Evolutionary conservation across 495 filamentous ascomycete species (phyloP), one percentile per base, ranked within the genome.

Genomic region (Podospora pseudopauciseta): DNA sequence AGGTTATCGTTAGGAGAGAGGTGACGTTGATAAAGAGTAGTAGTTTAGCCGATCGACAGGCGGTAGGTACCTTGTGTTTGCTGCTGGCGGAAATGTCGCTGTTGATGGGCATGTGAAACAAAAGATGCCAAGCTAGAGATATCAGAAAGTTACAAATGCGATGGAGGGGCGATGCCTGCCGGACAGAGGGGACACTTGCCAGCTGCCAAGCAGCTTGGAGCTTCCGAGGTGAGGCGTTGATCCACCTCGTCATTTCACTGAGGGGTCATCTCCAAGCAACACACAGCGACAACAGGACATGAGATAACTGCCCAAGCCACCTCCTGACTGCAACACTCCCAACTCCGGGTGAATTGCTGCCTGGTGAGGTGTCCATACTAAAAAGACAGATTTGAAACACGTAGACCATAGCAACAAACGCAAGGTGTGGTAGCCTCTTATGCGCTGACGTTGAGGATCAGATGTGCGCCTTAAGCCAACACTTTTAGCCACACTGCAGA

Each of bases 401-500:
- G 67, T 65, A 59, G 64, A 32, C 20, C 7, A 49, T 44, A 32
- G 16, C 27, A 30, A 54, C 6, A 60, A 30, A 34, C 55, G 20
- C 4, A 16, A n/a, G 11, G 4, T 49, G 58, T 53, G 64, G 32
- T 23, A 58, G 34, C 32, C 28, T 55, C 77, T 79, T 70, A 79
- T 79, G 79, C 78, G 76, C 79, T 82, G 80, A 80, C 79, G 77
- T 82, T 75, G 79, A 71, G 69, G 65, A 73, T 71, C 68, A 60
- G 57, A 49, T 5, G 39, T 79, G 79, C 78, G 76, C 79, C 56
- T 58, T 27, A 49, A 49, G 39, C 39, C 39, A 49, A 16, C 39
- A 13, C 39, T 49, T 62, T 65, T 71, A 69, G 63, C 63, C 70
- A 58, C 27, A 44, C 44, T 60, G 39, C 39, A 18, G 15, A 66